Evolutionary conservation across 2,329 filamentous ascomycete species (phyloP), one percentile per base, ranked within the genome.

Genomic region (Alternaria arborescens): DNA sequence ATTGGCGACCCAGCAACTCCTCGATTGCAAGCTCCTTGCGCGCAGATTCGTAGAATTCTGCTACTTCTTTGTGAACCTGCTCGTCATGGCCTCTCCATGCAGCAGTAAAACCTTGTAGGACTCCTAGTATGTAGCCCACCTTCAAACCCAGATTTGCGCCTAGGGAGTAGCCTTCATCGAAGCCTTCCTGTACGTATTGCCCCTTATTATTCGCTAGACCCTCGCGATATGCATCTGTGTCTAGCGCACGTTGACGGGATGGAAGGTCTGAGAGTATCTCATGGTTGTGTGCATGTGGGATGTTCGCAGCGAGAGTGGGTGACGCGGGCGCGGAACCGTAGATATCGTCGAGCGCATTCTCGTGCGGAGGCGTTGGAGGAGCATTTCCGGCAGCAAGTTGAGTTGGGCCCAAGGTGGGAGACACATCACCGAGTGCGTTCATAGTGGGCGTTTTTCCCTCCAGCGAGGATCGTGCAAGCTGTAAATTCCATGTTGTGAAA

Each of bases 221-320:
- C 71, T 97, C 94, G 60, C 94, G 90, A 80, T 98, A 98, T 20
- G 95, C 95, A 40, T 91, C 89, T 8, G 91, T 97, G 53, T 88
- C 86, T 77, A 97, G 93, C 56, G 91, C 89, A 42, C 87, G 85
- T 70, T 91, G 88, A 16, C 97, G 85, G 24, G 91, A 88, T 20
- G 86, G 88, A 52, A 95, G 86, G 70, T 97, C 93, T n/a, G 86
- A 88, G 41, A 84, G 83, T 56, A 86, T 73, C 82, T 86, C 32
- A 81, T 75, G 58, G 6, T 51, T 16, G 34, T 55, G 61, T 22
- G 51, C 24, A 28, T 52, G 54, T 2, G 52, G 48, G 14, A 42
- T 26, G 8, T 51, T 46, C 11, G 62, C 53, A 24, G 57, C 28
- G 28, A 73, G 62, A 12, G 61, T 58, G 4, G 81, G 81, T 3